Base-by-base conservation (phyloP, 257 asterid genomes). In the Solanum lycopersicoides region DNA sequence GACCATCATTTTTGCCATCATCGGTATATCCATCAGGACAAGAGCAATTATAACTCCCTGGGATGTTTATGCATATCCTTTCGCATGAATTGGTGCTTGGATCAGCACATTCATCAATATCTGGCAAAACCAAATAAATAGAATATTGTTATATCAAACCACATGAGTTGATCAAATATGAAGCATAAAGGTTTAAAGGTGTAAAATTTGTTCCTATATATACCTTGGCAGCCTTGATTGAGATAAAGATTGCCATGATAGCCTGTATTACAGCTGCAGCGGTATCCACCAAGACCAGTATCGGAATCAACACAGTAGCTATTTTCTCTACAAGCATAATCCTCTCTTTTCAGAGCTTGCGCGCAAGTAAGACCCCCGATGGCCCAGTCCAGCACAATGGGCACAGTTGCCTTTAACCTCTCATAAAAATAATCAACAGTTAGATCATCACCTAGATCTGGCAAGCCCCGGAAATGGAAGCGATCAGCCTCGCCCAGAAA, bases 61-160 rank as follows among this genome's bases (percentile, higher is more conserved):
- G 83, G 3, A 60, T 84, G 35, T 92, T 93, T 25, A 4, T 84
- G 73, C 98, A 94, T 50, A 87, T 68, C 39, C 56, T 89, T 50
- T 83, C 92, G 59, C 98, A 94, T 0, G 92, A 94, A 87, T 87
- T 72, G 79, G 12, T 72, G 12, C 5, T 90, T 75, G 44, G 69
- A 56, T 59, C 76, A 25, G 7, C 77, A 72, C 98, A 94, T 84
- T 93, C 98, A 74, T 94, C 84, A 69, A 90, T 87, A 89, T 94
- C 96, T 94, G 83, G n/a, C 79, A 3, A 63, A 82, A 82, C 15
- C 16, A 45, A 45, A 45, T 45, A 45, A 4, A 45, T 45, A 4
- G 53, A 45, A 45, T 12, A 45, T 16, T 4, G 15, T 45, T 45
- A 12, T 45, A 45, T 45, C 53, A 45, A 45, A 44, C 14, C 4